Base-by-base conservation (phyloP, 495 filamentous ascomycete species). In the Podospora conica region DNA sequence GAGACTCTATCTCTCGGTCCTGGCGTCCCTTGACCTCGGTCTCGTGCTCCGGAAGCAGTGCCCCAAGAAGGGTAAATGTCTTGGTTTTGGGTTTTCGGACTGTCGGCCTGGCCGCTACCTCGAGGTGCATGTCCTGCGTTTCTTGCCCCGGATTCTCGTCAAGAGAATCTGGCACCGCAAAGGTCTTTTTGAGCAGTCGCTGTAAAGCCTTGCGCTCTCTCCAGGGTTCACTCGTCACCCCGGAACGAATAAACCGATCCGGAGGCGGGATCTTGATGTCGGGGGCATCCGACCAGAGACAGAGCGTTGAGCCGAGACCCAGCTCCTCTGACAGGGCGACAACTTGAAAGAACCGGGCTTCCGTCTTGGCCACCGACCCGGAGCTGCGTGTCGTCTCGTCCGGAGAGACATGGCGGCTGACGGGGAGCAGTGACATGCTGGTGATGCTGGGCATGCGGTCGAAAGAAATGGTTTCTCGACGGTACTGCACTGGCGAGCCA, bases 111-210 rank as follows among this genome's bases (percentile, higher is more conserved):
- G 40, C 18, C 18, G 18, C 18, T 2, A 48, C n/a, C 40, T 2
- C 15, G 40, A n/a, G 6, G 7, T 18, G 6, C 40, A 7, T 48
- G 6, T 48, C 40, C 40, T 48, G 40, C 11, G 66, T 55, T 10
- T 55, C 56, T 60, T 68, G 58, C 1, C 66, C 48, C 28, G 31
- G 56, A 9, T 59, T 61, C 15, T 76, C 74, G 23, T 74, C 68
- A 63, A 74, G 71, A 33, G 61, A 65, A 55, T 75, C 73, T 18
- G 74, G 69, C 22, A 76, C 73, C 25, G 61, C 71, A 65, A 76
- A 72, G 15, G 64, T 69, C 10, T 61, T 28, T 1, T 60, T 58
- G 56, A 73, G 55, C 7, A 27, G 22, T 3, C 58, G 31, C 56
- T 64, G n/a, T 21, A 68, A 55, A 25, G 55, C 62, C 10, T 28